Evolutionary conservation across 306 rosid species (phyloP).

Genomic region (Sicyos edulis): DNA sequence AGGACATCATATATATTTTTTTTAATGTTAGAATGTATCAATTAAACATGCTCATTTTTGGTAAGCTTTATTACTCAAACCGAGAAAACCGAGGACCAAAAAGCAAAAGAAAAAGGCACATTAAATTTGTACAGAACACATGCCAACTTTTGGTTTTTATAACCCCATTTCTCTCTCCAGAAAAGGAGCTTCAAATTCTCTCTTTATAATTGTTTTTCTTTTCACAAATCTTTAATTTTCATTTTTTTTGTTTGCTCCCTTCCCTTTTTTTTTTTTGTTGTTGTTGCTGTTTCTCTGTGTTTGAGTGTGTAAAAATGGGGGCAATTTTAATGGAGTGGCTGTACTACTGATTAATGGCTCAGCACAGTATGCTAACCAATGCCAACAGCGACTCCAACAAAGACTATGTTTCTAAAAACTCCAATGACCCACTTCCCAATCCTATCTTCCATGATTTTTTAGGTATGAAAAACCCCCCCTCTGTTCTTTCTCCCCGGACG

Average conservation of each 20-base stretch:
- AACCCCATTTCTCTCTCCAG: slow-evolving; percentile 19
- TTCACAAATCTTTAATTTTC: slow-evolving; percentile 24
- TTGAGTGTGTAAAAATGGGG: slow-evolving; percentile 29
- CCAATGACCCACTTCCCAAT: slow-evolving; percentile 25
- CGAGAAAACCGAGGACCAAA: not conserved
- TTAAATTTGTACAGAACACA: slow-evolving; percentile 19
- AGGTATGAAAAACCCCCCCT: slow-evolving; percentile 56
- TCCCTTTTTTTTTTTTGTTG: not conserved
- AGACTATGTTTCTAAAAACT: slow-evolving; percentile 11
- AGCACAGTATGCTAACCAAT: slow-evolving; percentile 42
- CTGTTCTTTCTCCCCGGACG: slow-evolving; percentile 35
- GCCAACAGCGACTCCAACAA: slow-evolving; percentile 26
- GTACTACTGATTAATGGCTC: slow-evolving; percentile 50
- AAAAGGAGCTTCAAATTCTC: too few species aligned
- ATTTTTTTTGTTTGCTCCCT: slow-evolving; percentile 22
- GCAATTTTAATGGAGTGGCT: slow-evolving; percentile 35
- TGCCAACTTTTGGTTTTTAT: slow-evolving; percentile 53
- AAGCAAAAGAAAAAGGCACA: too few species aligned
- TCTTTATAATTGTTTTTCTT: slow-evolving; percentile 13
- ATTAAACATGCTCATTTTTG: too few species aligned
- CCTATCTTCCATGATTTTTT: slow-evolving; percentile 79
- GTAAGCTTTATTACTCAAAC: too few species aligned
- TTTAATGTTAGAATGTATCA: too few species aligned
- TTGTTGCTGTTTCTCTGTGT: not conserved
- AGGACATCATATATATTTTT: too few species aligned